Percentiles rank a stretch among this genome's conserved stretches.
Conservation (phyloP, 192 early-diverging fungal species). For the Backusella australiensis region DNA sequence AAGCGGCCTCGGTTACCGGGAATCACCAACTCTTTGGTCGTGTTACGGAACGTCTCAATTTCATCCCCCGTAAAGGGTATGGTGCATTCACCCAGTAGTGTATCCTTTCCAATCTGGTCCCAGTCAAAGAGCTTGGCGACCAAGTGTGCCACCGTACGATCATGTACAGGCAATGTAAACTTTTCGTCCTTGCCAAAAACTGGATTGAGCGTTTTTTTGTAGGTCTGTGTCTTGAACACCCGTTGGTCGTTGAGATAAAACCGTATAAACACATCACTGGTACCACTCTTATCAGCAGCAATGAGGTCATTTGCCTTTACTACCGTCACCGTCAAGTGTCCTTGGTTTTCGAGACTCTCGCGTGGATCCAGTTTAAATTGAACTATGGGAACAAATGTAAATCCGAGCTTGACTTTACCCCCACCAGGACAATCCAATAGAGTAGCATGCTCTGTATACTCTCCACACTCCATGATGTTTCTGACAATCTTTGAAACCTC, state of each 20-base stretch:
- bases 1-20: background rate
- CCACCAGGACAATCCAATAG: conserved; percentile 18
- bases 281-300: conserved; percentile 69
- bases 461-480: background rate
- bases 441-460: conserved; percentile 2
- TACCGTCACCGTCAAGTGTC: conserved; percentile 60
- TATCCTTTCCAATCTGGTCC: conserved; percentile 68
- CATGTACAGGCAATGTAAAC: conserved; percentile 53
- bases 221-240: conserved; percentile 62
- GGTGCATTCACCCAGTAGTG: conserved; percentile 50
- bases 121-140: conserved; percentile 75
- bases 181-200: conserved; percentile 64
- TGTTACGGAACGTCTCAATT: conserved; percentile 22
- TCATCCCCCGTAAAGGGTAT: conserved; percentile 44
- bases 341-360: conserved; percentile 60
- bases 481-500: background rate
- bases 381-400: conserved; percentile 43
- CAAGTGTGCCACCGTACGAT: conserved; percentile 54
- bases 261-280: conserved; percentile 70
- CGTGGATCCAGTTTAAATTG: conserved; percentile 43
- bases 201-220: conserved; percentile 75
- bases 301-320: conserved; percentile 57
- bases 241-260: conserved; percentile 63
- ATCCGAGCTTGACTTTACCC: conserved; percentile 38
- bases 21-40: conserved; percentile 12